Conservation (phyloP, 192 early-diverging fungal genomes). For the Gryganskiella cystojenkinii region DNA sequence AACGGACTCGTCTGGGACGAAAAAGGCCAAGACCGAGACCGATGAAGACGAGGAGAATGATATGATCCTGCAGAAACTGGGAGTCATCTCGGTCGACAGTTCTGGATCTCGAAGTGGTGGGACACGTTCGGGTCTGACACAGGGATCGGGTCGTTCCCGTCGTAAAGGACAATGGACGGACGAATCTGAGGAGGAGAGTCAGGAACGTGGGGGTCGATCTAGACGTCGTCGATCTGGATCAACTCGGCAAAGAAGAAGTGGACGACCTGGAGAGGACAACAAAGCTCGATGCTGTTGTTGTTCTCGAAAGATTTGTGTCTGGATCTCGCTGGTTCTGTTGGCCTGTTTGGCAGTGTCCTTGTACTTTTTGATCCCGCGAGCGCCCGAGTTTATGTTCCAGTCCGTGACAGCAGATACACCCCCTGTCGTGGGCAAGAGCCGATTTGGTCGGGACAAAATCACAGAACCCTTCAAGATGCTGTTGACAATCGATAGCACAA, state of each 20-base stretch:
- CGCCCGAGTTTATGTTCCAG: conserved; percentile 24
- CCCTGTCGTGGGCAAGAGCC: background rate
- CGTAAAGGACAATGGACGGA: conserved; percentile 46
- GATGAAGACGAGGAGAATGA: conserved; percentile 42
- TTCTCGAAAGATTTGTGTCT: conserved; percentile 9
- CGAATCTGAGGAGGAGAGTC: conserved; percentile 44
- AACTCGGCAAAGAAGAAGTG: conserved; percentile 1
- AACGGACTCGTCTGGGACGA: conserved; percentile 25
- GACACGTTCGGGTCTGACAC: conserved; percentile 26
- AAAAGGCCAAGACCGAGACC: conserved; percentile 10
- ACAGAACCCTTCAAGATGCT: conserved; percentile 26
- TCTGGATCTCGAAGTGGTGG: conserved; percentile 14
- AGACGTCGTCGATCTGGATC: background rate
- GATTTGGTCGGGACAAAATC: no score
- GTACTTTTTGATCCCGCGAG: conserved; percentile 35
- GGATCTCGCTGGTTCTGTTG: conserved; percentile 9
- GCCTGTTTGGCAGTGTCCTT: conserved; percentile 19
- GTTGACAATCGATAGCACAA: conserved; percentile 26
- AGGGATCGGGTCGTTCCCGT: conserved; percentile 32
- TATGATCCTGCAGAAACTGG: conserved; percentile 42
- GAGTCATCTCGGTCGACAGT: conserved; percentile 22
- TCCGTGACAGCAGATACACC: conserved; percentile 6
- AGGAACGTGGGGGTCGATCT: background rate
- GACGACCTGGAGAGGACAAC: background rate
- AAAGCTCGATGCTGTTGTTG: conserved; percentile 28